These are phyloP conservation scores for Phoma herbarum DNA, from an alignment of 2,329 filamentous ascomycete species.

Conservation along the genomic window DNA sequence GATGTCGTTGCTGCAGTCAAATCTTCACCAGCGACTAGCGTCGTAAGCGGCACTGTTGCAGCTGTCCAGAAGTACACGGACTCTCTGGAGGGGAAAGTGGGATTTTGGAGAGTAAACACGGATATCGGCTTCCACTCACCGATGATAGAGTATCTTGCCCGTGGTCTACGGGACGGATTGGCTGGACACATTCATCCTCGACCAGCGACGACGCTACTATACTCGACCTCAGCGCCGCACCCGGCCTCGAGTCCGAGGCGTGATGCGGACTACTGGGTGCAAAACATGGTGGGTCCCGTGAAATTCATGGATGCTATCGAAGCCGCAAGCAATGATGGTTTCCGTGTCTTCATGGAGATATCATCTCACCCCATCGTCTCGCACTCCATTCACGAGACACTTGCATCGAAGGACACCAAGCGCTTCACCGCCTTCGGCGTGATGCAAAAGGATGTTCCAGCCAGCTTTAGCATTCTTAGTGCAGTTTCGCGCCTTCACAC, in stretches of 20 bases:
- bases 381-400: conserved; percentile 54
- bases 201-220: conserved; percentile 39
- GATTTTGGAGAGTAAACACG: conserved; percentile 49
- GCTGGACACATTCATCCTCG: conserved; percentile 19
- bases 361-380: conserved; percentile 54
- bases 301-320: conserved; percentile 49
- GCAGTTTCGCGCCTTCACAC: conserved; percentile 43
- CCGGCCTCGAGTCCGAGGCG: conserved; percentile 34
- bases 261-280: conserved; percentile 50
- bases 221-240: conserved; percentile 48
- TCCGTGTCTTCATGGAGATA: conserved; percentile 54
- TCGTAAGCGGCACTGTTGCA: conserved; percentile 41
- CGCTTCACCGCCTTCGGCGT: conserved; percentile 47
- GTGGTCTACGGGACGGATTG: conserved; percentile 37
- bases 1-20: conserved; percentile 49
- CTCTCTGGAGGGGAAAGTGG: conserved; percentile 34
- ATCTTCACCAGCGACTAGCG: conserved; percentile 50
- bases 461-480: conserved; percentile 38
- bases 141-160: conserved; percentile 44
- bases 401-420: conserved; percentile 44
- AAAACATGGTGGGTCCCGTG: conserved; percentile 53
- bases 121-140: conserved; percentile 56
- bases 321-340: conserved; percentile 51
- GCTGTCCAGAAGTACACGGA: conserved; percentile 34
- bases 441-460: conserved; percentile 40